A percentile compares a stretch with the other conserved stretches of the same genome.
phyloP scores from a whole-genome alignment of 306 rosid genomes.

The Macrotyloma uniflorum region DNA sequence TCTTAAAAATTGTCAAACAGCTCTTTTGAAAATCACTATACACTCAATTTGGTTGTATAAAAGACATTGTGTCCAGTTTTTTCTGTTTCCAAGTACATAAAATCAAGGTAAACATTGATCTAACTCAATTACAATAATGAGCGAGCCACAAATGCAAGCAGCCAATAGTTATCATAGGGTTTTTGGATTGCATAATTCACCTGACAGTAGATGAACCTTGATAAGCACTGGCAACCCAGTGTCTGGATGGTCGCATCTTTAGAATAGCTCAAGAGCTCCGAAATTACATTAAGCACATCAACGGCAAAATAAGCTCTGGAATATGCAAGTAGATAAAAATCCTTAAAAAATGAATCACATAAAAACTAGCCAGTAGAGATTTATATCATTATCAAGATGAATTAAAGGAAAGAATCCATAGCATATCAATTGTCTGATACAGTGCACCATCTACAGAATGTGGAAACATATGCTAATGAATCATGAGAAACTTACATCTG shows the following conservation, averaged over 20 bases:
- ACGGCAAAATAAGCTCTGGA: constrained; percentile 86
- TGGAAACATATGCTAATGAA: constrained; percentile 21
- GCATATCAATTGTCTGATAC: background rate
- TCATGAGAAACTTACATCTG: constrained; percentile 80
- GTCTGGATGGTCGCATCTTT: constrained; percentile 72
- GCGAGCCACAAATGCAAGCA: constrained; percentile 23
- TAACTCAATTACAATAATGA: background rate
- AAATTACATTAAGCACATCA: constrained; percentile 75
- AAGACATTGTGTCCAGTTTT: background rate
- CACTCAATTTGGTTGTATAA: background rate
- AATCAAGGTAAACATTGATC: background rate
- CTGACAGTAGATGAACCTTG: constrained; percentile 83
- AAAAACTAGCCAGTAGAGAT: background rate
- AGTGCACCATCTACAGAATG: background rate
- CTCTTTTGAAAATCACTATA: background rate
- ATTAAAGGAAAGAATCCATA: constrained; percentile 14
- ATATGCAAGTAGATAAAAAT: constrained; percentile 7
- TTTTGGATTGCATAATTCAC: constrained; percentile 44
- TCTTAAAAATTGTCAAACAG: background rate
- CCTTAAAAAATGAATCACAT: background rate
- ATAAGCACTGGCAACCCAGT: constrained; percentile 87
- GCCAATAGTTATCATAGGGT: background rate
- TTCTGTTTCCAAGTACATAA: background rate
- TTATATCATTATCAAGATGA: background rate
- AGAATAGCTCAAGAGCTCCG: constrained; percentile 74